Percentiles rank a stretch among this genome's conserved stretches.
phyloP scores from a whole-genome alignment of 1,284 basidiomycete genomes.

The Tilletia indica region DNA sequence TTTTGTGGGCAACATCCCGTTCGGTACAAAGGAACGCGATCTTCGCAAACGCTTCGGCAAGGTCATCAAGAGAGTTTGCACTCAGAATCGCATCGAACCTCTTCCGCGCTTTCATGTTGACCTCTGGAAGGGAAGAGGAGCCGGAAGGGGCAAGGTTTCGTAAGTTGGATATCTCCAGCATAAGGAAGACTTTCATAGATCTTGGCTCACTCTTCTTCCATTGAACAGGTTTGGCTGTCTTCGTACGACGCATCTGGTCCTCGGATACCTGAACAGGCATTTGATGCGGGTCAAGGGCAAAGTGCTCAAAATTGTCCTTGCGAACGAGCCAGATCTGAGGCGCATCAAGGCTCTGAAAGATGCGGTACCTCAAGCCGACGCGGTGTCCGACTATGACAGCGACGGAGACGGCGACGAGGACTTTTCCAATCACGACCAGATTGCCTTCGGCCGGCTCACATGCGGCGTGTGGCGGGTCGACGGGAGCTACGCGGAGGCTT shows the following conservation, averaged over 20 bases:
- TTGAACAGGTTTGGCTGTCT: background rate
- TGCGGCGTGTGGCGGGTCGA: slow-evolving; percentile 17
- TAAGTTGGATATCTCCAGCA: background rate
- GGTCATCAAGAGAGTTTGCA: background rate
- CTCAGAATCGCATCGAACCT: background rate
- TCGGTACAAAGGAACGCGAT: slow-evolving; percentile 3
- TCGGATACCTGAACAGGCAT: background rate
- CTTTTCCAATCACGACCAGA: background rate
- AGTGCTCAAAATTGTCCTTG: background rate
- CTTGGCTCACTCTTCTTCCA: background rate
- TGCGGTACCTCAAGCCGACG: background rate
- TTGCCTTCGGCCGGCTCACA: background rate
- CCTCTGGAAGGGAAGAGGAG: background rate
- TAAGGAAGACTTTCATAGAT: background rate
- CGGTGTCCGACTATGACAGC: slow-evolving; percentile 15
- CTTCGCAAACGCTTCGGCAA: slow-evolving; percentile 4
- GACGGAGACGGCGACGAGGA: background rate
- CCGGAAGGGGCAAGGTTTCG: background rate
- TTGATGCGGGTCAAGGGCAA: background rate
- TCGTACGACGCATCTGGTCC: background rate
- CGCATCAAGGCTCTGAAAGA: background rate
- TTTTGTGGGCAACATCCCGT: background rate
- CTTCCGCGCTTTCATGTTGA: slow-evolving; percentile 4
- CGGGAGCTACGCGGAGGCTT: slow-evolving; percentile 8
- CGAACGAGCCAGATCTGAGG: background rate